Evolutionary conservation across 2,329 filamentous ascomycete species (phyloP).

Genomic region (Dendryphion nanum): DNA sequence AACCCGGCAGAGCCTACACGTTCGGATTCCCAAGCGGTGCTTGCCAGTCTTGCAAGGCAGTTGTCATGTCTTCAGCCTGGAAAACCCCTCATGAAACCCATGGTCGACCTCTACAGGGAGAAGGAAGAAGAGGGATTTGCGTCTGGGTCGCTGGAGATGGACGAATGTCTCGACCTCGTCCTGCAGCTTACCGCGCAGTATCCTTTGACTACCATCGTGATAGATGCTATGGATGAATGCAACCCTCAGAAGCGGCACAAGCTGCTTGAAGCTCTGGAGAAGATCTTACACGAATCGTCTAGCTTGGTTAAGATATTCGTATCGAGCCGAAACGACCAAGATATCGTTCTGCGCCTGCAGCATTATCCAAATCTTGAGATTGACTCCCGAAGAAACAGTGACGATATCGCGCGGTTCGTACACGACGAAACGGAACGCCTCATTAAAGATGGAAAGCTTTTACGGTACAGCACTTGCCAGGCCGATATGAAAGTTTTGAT

Average conservation of each 20-base stretch:
- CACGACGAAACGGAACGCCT: slow-evolving; percentile 10
- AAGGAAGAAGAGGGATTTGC: slow-evolving; percentile 14
- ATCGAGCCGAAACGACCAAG: slow-evolving; percentile 29
- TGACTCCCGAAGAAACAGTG: slow-evolving; percentile 16
- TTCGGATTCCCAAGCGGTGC: slow-evolving; percentile 12
- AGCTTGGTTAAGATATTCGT: neutral
- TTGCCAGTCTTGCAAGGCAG: slow-evolving; percentile 17
- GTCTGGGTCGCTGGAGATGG: slow-evolving; percentile 11
- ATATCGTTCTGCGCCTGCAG: slow-evolving; percentile 14
- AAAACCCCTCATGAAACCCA: slow-evolving; percentile 9
- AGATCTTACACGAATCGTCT: neutral
- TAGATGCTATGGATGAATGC: slow-evolving; percentile 39
- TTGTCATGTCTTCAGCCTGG: slow-evolving; percentile 10
- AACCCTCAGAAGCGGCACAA: slow-evolving; percentile 16
- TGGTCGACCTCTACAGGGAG: slow-evolving; percentile 9
- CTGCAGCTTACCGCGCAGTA: slow-evolving; percentile 17
- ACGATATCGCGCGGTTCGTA: slow-evolving; percentile 28
- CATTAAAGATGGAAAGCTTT: slow-evolving; percentile 12
- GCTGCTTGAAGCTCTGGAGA: slow-evolving; percentile 20
- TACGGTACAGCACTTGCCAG: slow-evolving; percentile 9
- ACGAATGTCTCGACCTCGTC: slow-evolving; percentile 14
- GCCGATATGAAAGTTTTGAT: slow-evolving; percentile 16
- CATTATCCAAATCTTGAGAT: slow-evolving; percentile 26
- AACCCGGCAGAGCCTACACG: slow-evolving; percentile 15
- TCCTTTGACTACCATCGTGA: slow-evolving; percentile 26